Evolutionary conservation across 768 basidiomycete genomes (phyloP), one percentile per base, ranked within the genome.

Genomic region (Cystofilobasidium macerans): DNA sequence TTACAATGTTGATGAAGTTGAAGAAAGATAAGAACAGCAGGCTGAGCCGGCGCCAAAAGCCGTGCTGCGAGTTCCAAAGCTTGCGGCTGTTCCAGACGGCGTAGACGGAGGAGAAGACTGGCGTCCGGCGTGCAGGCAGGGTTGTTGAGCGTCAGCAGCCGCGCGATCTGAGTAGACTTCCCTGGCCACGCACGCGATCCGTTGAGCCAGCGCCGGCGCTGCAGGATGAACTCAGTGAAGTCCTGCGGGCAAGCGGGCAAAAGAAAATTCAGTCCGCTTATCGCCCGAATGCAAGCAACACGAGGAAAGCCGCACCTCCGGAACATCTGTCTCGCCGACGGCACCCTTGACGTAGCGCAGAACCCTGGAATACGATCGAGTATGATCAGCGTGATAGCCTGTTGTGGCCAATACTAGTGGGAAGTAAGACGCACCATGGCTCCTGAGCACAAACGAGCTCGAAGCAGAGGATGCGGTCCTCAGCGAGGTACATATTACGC

Each of bases 101-200:
- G 76, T 97, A 99, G 9, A 89, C 86, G 70, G 73, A 7, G 89
- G 94, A 94, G 76, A 99, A 99, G 84, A 99, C 95, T 94, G 97
- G 97, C 78, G 97, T 90, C 7, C 57, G 42, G 13, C 47, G 1
- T 89, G 57, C 65, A 26, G 71, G 5, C 13, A 58, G n/a, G 33
- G 14, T 26, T 16, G 24, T 32, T 35, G 3, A 24, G 16, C 22
- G 12, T 4, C 42, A 20, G 3, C 7, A 4, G 5, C 3, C 13
- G 13, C 20, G 3, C 24, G 35, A 93, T 1, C 35, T 16, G 32
- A 8, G 40, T 2, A 36, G 20, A 28, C 28, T 16, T 16, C 18
- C 8, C 5, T n/a, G 35, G 32, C 94, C 93, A 62, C 73, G 88
- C 85, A 73, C 94, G 90, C 0, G 92, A 91, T 2, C 94, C 92